A percentile compares a stretch with the other conserved stretches of the same genome.
Conservation (phyloP, 768 basidiomycete genomes). For the Amanita thiersii region DNA sequence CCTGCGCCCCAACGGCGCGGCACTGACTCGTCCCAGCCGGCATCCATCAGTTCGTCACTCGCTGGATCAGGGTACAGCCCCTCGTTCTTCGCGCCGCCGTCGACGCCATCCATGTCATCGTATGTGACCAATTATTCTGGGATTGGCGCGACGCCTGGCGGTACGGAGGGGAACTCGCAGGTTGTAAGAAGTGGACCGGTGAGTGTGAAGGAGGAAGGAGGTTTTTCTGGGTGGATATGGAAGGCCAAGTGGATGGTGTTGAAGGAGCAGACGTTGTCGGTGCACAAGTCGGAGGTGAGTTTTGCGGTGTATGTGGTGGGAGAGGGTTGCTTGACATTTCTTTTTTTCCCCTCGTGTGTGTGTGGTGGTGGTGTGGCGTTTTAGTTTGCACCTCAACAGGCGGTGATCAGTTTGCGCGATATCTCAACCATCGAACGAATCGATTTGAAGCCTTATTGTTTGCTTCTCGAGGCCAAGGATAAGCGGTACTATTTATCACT, state of each 20-base stretch:
- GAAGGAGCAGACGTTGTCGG: constrained; percentile 65
- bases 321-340: background rate
- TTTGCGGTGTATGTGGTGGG: too few species aligned
- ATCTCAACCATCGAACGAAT: constrained; percentile 86
- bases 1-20: constrained; percentile 51
- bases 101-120: constrained; percentile 47
- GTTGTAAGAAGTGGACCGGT: constrained; percentile 67
- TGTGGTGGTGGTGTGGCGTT: constrained; percentile 6
- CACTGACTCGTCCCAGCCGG: constrained; percentile 27
- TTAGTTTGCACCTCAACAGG: constrained; percentile 51
- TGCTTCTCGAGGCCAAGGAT: constrained; percentile 79
- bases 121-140: constrained; percentile 67
- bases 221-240: constrained; percentile 88
- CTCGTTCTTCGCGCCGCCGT: constrained; percentile 45
- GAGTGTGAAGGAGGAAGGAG: constrained; percentile 83
- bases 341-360: background rate
- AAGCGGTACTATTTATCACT: constrained; percentile 75
- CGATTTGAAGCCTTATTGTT: constrained; percentile 91
- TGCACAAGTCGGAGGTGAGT: constrained; percentile 91
- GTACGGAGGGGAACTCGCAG: constrained; percentile 32
- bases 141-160: constrained; percentile 73
- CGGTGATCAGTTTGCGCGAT: constrained; percentile 59
- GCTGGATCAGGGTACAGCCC: constrained; percentile 50
- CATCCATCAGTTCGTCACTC: constrained; percentile 33
- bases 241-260: constrained; percentile 85